These are phyloP conservation scores for Pseudoperonospora humuli DNA, from an alignment of 352 stramenopile genomes.

Conservation along the genomic window DNA sequence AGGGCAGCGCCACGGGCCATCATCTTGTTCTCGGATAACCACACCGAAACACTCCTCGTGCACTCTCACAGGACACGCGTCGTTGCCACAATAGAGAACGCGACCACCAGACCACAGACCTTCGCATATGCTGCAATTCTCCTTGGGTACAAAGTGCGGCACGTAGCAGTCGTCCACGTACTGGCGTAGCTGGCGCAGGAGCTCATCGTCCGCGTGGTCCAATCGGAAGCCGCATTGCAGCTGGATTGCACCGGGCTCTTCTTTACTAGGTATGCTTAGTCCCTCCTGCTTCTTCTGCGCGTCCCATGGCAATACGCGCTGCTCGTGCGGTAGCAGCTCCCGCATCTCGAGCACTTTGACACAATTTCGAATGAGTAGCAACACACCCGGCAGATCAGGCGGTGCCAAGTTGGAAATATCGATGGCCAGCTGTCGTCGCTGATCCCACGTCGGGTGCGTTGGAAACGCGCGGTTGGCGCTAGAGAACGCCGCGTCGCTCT, in stretches of 20 bases:
- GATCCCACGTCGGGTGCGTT: constrained; percentile 52
- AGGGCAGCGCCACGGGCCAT: constrained; percentile 67
- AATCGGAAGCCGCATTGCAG: constrained; percentile 58
- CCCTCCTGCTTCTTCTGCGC: constrained; percentile 1
- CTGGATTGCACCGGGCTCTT: constrained; percentile 23
- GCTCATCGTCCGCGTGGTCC: constrained; percentile 39
- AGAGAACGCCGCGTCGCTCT: constrained; percentile 14
- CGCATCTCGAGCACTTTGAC: constrained; percentile 24
- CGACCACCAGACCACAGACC: constrained; percentile 72
- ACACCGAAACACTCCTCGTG: constrained; percentile 83
- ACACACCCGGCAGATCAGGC: constrained; percentile 52
- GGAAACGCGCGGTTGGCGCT: constrained; percentile 11
- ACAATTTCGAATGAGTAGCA: constrained; percentile 52
- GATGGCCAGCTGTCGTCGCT: constrained; percentile 45
- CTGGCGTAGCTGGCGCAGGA: constrained; percentile 50
- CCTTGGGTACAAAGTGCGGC: constrained; percentile 57
- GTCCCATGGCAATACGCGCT: constrained; percentile 21
- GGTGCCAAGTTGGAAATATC: constrained; percentile 68
- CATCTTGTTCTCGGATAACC: constrained; percentile 39
- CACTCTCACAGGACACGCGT: constrained; percentile 52
- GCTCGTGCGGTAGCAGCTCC: constrained; percentile 16
- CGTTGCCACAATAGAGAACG: constrained; percentile 60
- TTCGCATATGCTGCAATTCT: constrained; percentile 77
- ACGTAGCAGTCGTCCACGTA: constrained; percentile 80
- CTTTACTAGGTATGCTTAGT: constrained; percentile 1